Base-by-base conservation (phyloP, 2,329 filamentous ascomycete species). In the Fusarium ramigenum region DNA sequence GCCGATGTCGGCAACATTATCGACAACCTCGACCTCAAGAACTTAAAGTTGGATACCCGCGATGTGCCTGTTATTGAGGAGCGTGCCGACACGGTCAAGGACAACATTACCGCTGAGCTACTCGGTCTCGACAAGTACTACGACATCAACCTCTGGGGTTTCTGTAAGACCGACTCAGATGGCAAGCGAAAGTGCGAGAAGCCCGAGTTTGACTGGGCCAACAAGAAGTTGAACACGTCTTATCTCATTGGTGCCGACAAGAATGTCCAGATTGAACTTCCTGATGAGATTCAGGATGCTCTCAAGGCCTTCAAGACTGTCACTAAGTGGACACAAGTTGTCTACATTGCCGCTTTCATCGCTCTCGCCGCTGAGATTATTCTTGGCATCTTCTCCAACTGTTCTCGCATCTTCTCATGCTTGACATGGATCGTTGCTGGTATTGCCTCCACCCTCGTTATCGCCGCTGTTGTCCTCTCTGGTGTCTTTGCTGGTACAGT, bases 91-190 rank as follows among this genome's bases (percentile, higher is more conserved):
- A 49, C 28, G 15, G 25, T 71, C 58, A 75, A 72, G 72, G 80
- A 75, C 74, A 90, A 89, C 82, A 85, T 91, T 78, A 90, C 88
- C 8, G 89, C 89, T 12, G 74, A 80, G 3, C 83, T 89, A 30
- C 86, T 93, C 47, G 86, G 88, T 61, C 88, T 97, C 66, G 89
- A 88, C 78, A 90, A 96, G 80, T 87, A 91, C 78, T 98, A 98
- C 88, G 89, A 93, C 69, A 87, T 98, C 79, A 90, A 89, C 79
- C 87, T 98, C 42, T 97, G 94, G 93, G 93, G 93, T 80, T 97
- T 95, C 88, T 98, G 96, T 88, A 85, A 86, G 64, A 90, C 88
- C 60, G 83, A 87, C 57, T 82, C 86, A 74, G 87, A 88, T 74
- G 74, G 75, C 73, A 85, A 87, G 71, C 85, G 87, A 72, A 85